Conservation (phyloP, 2,329 filamentous ascomycete genomes). For the Scolecobasidium constrictum region DNA sequence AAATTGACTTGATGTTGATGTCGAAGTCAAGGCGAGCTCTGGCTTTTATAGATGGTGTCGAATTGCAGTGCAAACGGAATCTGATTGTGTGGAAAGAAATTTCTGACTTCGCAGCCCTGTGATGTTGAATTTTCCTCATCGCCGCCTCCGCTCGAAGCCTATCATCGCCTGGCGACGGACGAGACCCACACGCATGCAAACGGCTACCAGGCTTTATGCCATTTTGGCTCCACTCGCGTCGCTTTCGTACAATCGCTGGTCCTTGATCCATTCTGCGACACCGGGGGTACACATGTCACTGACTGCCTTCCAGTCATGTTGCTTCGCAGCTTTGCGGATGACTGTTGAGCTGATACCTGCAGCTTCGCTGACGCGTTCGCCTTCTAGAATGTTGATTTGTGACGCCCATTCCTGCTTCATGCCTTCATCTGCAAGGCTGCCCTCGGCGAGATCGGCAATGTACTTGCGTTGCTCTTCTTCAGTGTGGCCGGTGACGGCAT, state of each 20-base stretch:
- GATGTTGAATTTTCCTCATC: too few relatives aligned
- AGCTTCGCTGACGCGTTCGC: slow-evolving; percentile 22
- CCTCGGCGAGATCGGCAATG: slow-evolving; percentile 36
- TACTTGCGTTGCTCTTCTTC: slow-evolving; percentile 48
- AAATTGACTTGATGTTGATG: too few relatives aligned
- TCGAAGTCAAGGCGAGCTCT: too few relatives aligned
- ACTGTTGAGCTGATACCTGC: slow-evolving; percentile 46
- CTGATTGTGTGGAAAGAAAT: too few relatives aligned
- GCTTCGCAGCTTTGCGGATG: slow-evolving; percentile 47
- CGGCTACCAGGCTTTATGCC: too few relatives aligned
- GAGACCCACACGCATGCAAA: too few relatives aligned
- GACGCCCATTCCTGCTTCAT: slow-evolving; percentile 47
- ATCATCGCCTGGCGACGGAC: too few relatives aligned
- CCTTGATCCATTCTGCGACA: slow-evolving; percentile 48
- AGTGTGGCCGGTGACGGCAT: slow-evolving; percentile 18
- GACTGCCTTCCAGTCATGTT: slow-evolving; percentile 37
- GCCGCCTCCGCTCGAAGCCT: too few relatives aligned
- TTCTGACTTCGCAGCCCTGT: too few relatives aligned
- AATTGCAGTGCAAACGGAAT: too few relatives aligned
- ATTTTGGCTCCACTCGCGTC: too few relatives aligned
- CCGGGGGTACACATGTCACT: slow-evolving; percentile 43
- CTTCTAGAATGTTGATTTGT: slow-evolving; percentile 50
- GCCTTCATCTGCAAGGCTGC: slow-evolving; percentile 41
- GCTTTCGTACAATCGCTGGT: slow-evolving; percentile 42
- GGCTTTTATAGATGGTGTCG: too few relatives aligned